These are phyloP conservation scores for Phialocephala sp. DNA, from an alignment of 2,329 filamentous ascomycete genomes.

Conservation along the genomic window DNA sequence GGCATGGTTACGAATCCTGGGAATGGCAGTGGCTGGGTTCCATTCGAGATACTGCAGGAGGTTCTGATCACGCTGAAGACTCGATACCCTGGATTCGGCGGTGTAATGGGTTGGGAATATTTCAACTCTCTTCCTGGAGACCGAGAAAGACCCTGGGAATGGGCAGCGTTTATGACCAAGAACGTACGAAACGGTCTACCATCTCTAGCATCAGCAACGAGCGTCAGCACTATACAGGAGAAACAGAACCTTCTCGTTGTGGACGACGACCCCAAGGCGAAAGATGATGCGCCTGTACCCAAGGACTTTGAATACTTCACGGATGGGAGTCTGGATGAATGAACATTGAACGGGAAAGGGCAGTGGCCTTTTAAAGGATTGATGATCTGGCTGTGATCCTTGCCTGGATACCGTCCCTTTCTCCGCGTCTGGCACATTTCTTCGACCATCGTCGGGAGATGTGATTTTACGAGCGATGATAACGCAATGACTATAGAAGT, in stretches of 20 bases:
- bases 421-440: neutral
- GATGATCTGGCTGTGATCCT: neutral
- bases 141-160: slow-evolving; percentile 70
- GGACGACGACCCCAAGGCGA: slow-evolving; percentile 29
- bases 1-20: slow-evolving; percentile 80
- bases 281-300: slow-evolving; percentile 36
- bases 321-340: slow-evolving; percentile 35
- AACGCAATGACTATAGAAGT: neutral
- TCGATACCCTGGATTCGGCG: slow-evolving; percentile 74
- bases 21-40: slow-evolving; percentile 73
- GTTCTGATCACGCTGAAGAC: slow-evolving; percentile 63
- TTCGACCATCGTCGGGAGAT: neutral
- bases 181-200: slow-evolving; percentile 27
- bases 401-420: neutral
- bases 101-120: slow-evolving; percentile 95
- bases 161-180: slow-evolving; percentile 69
- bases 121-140: slow-evolving; percentile 80
- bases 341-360: neutral
- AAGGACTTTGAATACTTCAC: slow-evolving; percentile 38
- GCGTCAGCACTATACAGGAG: slow-evolving; percentile 3
- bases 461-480: neutral
- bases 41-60: slow-evolving; percentile 59
- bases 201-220: slow-evolving; percentile 8
- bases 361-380: neutral
- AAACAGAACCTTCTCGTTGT: slow-evolving; percentile 27